Evolutionary conservation across 2,329 filamentous ascomycete species (phyloP).

Genomic region (Penicillium sp.): DNA sequence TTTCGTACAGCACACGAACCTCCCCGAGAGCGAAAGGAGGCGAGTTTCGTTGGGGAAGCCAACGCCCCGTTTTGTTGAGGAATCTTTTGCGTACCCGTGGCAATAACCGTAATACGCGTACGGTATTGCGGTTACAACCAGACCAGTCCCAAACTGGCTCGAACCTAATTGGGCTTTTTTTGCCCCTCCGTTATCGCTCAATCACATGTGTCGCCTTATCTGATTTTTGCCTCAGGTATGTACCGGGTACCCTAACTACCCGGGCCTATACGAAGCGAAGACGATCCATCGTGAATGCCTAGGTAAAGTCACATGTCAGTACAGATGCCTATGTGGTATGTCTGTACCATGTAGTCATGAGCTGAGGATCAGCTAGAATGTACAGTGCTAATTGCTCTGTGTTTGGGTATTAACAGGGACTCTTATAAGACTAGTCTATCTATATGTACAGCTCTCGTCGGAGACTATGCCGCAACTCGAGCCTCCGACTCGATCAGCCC

Average conservation of each 20-base stretch:
- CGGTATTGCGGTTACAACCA: not conserved
- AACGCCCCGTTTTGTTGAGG: not conserved
- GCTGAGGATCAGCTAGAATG: too few species aligned
- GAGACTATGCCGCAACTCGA: slow-evolving; percentile 1
- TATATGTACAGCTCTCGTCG: not conserved
- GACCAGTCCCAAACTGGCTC: too few species aligned
- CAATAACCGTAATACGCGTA: not conserved
- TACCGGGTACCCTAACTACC: too few species aligned
- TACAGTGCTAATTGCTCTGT: too few species aligned
- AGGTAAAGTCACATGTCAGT: not conserved
- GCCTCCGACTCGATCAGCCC: slow-evolving; percentile 15
- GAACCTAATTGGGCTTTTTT: not conserved
- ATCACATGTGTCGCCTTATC: slow-evolving; percentile 3
- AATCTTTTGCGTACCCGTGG: not conserved
- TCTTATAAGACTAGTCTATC: not conserved
- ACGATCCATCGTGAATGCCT: not conserved
- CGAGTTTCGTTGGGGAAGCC: slow-evolving; percentile 10
- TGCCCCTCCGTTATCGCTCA: slow-evolving; percentile 11
- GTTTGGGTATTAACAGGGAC: too few species aligned
- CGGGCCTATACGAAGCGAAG: too few species aligned
- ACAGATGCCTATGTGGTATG: not conserved
- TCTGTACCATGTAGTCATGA: too few species aligned
- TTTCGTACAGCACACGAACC: not conserved
- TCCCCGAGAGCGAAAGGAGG: not conserved
- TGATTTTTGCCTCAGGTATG: not conserved